Evolutionary conservation across 352 stramenopile species (phyloP).

Genomic region (Globisporangium viniferum): DNA sequence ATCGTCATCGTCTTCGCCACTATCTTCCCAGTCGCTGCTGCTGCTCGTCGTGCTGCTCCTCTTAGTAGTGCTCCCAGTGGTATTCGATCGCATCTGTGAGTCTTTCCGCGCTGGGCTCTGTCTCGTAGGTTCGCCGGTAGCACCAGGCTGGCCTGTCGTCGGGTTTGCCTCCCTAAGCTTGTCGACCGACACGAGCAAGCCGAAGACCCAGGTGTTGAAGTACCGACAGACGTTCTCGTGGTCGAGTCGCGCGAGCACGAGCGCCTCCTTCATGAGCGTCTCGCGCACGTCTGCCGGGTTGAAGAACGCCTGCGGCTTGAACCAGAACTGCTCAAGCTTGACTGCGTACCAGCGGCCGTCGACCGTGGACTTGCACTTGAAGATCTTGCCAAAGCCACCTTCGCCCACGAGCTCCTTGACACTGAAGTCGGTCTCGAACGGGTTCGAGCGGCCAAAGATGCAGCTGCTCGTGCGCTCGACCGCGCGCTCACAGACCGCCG

Average conservation of each 20-base stretch:
- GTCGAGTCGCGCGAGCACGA: conserved; percentile 88
- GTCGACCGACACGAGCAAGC: conserved; percentile 61
- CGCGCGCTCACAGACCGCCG: conserved; percentile 17
- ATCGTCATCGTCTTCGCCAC: conserved; percentile 18
- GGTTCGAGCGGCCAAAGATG: conserved; percentile 62
- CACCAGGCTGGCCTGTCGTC: not conserved
- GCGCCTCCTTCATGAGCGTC: conserved; percentile 92
- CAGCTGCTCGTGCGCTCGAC: conserved; percentile 30
- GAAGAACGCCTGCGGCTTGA: conserved; percentile 81
- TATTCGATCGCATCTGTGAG: not conserved
- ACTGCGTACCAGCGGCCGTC: conserved; percentile 76
- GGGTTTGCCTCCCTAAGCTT: conserved; percentile 17
- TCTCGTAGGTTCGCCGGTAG: not conserved
- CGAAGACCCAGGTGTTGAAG: conserved; percentile 80
- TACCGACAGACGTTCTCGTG: conserved; percentile 96
- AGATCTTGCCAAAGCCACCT: conserved; percentile 77
- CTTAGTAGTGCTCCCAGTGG: not conserved
- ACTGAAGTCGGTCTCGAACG: conserved; percentile 78
- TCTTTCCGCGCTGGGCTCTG: not conserved
- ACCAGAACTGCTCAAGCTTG: conserved; percentile 82
- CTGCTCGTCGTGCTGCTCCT: not conserved
- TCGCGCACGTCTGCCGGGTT: conserved; percentile 78
- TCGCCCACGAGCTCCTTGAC: conserved; percentile 66
- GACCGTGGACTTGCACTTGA: conserved; percentile 69
- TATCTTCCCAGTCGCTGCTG: not conserved